Percentiles rank a stretch among this genome's conserved stretches.
These are phyloP conservation scores for Neonothopanus nambi DNA, from an alignment of 1,284 basidiomycete species.

Conservation along the genomic window DNA sequence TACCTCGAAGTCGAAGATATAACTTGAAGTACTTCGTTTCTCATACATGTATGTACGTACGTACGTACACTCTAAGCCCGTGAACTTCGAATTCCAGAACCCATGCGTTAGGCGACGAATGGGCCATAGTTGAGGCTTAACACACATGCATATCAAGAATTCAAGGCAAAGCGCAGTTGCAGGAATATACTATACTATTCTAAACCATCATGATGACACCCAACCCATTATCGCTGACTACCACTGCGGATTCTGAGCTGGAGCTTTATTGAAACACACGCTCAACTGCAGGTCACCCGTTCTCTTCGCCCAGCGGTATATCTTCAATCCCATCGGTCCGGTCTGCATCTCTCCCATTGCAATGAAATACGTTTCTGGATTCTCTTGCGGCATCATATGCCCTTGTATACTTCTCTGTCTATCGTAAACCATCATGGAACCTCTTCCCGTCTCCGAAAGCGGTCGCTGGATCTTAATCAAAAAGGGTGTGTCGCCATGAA, in stretches of 20 bases:
- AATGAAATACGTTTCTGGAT: slow-evolving; percentile 22
- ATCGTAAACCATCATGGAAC: slow-evolving; percentile 40
- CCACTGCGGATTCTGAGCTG: slow-evolving; percentile 30
- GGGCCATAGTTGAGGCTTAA: no score
- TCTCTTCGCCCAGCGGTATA: slow-evolving; percentile 34
- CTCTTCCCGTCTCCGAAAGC: slow-evolving; percentile 12
- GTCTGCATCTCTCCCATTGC: slow-evolving; percentile 24
- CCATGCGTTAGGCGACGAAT: no score
- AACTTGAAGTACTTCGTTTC: no score
- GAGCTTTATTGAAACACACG: slow-evolving; percentile 34
- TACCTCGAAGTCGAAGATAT: no score
- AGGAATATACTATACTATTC: no score
- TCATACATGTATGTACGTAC: no score
- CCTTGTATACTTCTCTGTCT: slow-evolving; percentile 37
- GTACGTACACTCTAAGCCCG: no score
- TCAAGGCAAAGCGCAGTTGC: no score
- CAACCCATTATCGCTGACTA: slow-evolving; percentile 6
- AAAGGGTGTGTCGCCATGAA: slow-evolving; percentile 37
- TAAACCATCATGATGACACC: no score
- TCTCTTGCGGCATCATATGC: slow-evolving; percentile 24
- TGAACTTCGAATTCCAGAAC: no score
- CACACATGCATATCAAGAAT: no score
- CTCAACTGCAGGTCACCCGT: slow-evolving; percentile 29
- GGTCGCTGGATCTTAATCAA: slow-evolving; percentile 41
- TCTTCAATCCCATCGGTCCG: slow-evolving; percentile 24